Conservation (phyloP, 176 grass and related monocot species). For the Canna indica region DNA sequence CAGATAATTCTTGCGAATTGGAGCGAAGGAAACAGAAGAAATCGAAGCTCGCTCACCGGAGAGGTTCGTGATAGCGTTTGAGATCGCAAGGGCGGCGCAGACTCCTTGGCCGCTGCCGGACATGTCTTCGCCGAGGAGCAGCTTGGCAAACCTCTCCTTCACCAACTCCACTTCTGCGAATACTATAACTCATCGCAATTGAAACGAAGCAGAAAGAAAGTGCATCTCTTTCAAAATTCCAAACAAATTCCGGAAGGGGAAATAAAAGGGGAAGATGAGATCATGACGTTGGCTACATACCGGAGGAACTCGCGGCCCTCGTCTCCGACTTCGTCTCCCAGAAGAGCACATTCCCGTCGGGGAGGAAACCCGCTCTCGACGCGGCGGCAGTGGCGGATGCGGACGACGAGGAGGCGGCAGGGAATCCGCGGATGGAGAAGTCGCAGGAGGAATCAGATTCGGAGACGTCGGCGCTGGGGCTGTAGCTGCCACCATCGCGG, state of each 20-base stretch:
- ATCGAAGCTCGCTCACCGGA: constrained; percentile 39
- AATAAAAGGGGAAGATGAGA: background rate
- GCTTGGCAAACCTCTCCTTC: constrained; percentile 98
- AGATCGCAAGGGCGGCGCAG: constrained; percentile 93
- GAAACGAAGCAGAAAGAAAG: no score
- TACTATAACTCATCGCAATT: background rate
- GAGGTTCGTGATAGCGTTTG: constrained; percentile 98
- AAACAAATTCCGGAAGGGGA: constrained; percentile 2
- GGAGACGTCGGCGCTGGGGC: constrained; percentile 1
- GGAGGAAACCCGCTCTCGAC: background rate
- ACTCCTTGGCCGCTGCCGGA: constrained; percentile 96
- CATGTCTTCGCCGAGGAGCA: constrained; percentile 99
- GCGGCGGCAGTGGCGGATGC: background rate
- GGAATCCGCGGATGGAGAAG: background rate
- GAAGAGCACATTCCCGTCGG: background rate
- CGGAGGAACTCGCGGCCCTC: constrained; percentile 20
- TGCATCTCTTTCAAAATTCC: constrained; percentile 18
- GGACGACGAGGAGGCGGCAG: background rate
- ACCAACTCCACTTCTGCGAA: constrained; percentile 87
- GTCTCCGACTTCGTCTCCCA: constrained; percentile 11
- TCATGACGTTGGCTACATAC: constrained; percentile 7
- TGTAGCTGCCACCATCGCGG: background rate
- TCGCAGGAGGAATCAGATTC: constrained; percentile 2
- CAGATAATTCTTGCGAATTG: background rate
- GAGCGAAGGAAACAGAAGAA: background rate